Percentiles rank a stretch among this genome's conserved stretches.
phyloP scores from a whole-genome alignment of 31 red algal species.

The Asparagopsis taxiformis region DNA sequence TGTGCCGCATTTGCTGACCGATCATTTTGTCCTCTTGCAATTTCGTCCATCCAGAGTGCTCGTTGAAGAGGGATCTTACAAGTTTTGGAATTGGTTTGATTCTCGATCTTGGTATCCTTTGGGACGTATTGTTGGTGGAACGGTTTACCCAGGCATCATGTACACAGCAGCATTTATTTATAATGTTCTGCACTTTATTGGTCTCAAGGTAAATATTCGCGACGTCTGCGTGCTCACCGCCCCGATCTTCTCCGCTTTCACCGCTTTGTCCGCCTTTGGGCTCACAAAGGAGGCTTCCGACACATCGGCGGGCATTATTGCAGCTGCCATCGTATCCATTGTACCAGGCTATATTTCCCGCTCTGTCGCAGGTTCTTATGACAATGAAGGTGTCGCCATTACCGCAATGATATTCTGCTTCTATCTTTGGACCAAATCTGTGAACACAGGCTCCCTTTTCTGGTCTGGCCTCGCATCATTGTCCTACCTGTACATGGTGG shows the following conservation, averaged over 20 bases:
- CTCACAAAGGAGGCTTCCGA: conserved; percentile 77
- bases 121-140: conserved; percentile 93
- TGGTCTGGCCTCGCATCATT: conserved; percentile 68
- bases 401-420: conserved; percentile 96
- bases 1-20: too few relatives aligned
- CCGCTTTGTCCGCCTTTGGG: conserved; percentile 80
- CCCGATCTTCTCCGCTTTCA: conserved; percentile 85
- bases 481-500: conserved; percentile 98
- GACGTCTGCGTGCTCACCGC: conserved; percentile 97
- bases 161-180: conserved; percentile 92
- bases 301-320: conserved; percentile 73
- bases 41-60: conserved; percentile 46
- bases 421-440: conserved; percentile 79
- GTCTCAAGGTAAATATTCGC: conserved; percentile 82
- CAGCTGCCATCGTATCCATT: conserved; percentile 86
- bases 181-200: conserved; percentile 69
- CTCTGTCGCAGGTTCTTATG: conserved; percentile 94
- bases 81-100: conserved; percentile 99
- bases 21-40: too few relatives aligned
- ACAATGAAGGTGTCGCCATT: conserved; percentile 98
- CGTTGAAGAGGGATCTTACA: conserved; percentile 85
- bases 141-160: conserved; percentile 99
- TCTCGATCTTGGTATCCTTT: conserved; percentile 95
- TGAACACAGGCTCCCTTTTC: conserved; percentile 85
- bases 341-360: conserved; percentile 96